Evolutionary conservation across 2,329 filamentous ascomycete species (phyloP).

Genomic region (Curvularia spicifera): DNA sequence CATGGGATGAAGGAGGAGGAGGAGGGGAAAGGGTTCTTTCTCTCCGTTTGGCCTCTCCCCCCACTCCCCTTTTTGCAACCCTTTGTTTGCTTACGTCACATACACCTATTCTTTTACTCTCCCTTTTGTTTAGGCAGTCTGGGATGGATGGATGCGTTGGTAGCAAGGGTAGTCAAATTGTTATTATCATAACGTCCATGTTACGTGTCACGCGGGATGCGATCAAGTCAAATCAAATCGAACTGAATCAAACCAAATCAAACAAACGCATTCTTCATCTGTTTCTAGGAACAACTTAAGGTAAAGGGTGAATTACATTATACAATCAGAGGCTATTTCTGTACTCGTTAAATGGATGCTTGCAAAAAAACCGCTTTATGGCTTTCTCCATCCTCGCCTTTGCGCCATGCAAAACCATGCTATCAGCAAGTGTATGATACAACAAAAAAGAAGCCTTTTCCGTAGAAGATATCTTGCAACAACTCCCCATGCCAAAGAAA

Average conservation of each 20-base stretch:
- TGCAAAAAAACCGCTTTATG: background rate
- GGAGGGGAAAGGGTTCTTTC: background rate
- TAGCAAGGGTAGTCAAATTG: background rate
- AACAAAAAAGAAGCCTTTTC: background rate
- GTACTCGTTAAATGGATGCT: background rate
- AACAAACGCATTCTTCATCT: background rate
- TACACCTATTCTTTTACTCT: background rate
- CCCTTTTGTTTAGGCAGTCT: background rate
- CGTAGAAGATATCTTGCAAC: background rate
- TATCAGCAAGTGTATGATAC: background rate
- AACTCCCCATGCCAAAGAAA: background rate
- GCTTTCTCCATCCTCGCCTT: background rate
- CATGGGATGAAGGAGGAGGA: background rate
- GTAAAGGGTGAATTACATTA: background rate
- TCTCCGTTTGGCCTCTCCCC: background rate
- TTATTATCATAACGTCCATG: background rate
- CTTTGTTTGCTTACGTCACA: background rate
- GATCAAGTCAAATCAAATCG: background rate
- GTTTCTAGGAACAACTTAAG: background rate
- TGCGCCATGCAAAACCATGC: background rate
- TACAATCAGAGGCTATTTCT: background rate
- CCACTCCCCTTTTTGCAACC: background rate
- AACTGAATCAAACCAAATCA: too few relatives aligned
- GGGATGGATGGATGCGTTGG: background rate
- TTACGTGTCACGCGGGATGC: background rate